Evolutionary conservation across 441 rosid species (phyloP), one percentile per base, ranked within the genome.

Genomic region (Erysimum cheiri): DNA sequence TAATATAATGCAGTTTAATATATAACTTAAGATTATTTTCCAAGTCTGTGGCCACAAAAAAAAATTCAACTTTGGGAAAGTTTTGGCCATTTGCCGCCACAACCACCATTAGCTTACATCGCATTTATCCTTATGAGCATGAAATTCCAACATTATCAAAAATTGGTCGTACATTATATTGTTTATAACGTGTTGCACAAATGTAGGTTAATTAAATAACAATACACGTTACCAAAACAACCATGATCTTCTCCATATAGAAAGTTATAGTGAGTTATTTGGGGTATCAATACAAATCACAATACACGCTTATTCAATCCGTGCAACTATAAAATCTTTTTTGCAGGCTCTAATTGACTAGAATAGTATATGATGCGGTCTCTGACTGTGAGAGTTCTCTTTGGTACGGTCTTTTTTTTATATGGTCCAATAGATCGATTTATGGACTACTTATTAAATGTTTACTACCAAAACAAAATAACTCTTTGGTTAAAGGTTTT

Each of bases 41-140:
- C 59, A 54, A 54, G 11, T 54, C 15, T 68, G 37, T 57, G 47
- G 37, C 41, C 48, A 69, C 13, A 28, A 47, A 58, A 56, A n/a
- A n/a, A 39, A 50, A 29, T 35, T 36, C 37, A 46, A 57, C 36
- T 7, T 47, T 57, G 2, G 31, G 31, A 43, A 35, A 36, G 33
- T 58, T 57, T 40, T 24, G 37, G 24, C 6, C 58, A 47, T 58
- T 13, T 48, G 10, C 41, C 26, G 6, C 46, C 56, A 53, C 61
- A 44, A 40, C 40, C 13, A 19, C 29, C 28, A 32, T 67, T 41
- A 12, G 29, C 40, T 62, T 62, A 31, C n/a, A n/a, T n/a, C n/a
- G n/a, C n/a, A n/a, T n/a, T 2, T 22, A 22, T 19, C 22, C 22
- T 19, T 19, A 19, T 19, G 22, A 19, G 22, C 22, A 19, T 19